Conservation (phyloP, 768 basidiomycete species). For the Auricularia heimuer region DNA sequence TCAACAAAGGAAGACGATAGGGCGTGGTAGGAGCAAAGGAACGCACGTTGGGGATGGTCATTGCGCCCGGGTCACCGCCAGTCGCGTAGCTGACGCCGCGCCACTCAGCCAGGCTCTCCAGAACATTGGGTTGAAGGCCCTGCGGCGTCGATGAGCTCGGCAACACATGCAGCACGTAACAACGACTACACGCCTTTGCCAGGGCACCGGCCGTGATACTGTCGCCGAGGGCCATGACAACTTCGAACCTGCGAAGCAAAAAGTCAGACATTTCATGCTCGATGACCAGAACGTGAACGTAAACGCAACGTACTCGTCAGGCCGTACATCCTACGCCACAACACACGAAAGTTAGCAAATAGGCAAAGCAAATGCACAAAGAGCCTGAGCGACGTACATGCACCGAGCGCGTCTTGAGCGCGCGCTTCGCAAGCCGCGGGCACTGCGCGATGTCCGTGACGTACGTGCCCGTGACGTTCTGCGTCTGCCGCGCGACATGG, state of each 20-base stretch:
- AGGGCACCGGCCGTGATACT: slow-evolving; percentile 5
- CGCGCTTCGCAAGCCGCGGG: not conserved
- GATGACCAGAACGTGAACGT: too few relatives aligned
- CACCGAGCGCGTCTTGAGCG: not conserved
- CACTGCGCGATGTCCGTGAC: not conserved
- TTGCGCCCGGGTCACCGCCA: slow-evolving; percentile 5
- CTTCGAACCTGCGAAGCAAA: not conserved
- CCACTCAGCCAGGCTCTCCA: slow-evolving; percentile 4
- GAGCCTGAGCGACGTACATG: not conserved
- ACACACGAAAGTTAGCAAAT: too few relatives aligned
- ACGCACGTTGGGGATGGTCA: slow-evolving; percentile 7
- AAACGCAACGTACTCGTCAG: too few relatives aligned
- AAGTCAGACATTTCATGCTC: not conserved
- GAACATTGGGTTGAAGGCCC: slow-evolving; percentile 2
- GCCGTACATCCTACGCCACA: not conserved
- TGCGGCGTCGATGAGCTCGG: not conserved
- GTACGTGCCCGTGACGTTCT: not conserved
- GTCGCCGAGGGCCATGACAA: slow-evolving; percentile 7
- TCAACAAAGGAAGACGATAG: too few relatives aligned
- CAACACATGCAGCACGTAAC: not conserved
- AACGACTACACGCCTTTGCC: not conserved
- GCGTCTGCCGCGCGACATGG: not conserved
- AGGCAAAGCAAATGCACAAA: too few relatives aligned
- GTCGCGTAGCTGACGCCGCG: slow-evolving; percentile 6
- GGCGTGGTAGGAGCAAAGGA: too few relatives aligned